Base-by-base conservation (phyloP, 345 rosid species). In the Eucalyptus lansdowneana region DNA sequence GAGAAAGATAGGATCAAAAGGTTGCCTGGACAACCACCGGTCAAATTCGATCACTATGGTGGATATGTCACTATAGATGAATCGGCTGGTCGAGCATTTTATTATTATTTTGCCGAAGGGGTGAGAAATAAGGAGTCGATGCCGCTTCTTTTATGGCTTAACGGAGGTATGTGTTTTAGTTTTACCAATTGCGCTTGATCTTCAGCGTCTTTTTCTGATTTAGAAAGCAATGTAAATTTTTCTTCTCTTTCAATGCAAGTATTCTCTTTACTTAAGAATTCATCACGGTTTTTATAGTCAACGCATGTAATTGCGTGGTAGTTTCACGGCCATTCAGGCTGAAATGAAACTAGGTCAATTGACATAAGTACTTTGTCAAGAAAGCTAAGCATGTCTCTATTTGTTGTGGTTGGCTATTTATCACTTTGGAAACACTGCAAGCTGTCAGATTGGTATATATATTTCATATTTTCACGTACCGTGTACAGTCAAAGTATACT, bases 71-170 rank as follows among this genome's bases (percentile, higher is more conserved):
- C 95, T 3, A 96, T 94, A 7, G 91, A 96, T 86, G 72, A 93
- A 86, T 89, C 91, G 5, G 94, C 96, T 4, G 97, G 96, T 3
- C 92, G 97, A 54, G 96, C 96, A 29, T 72, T 95, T 49, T 97
- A 92, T 89, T 96, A 96, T 86, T 96, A 96, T 54, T 96, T 95
- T 60, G 96, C 49, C 5, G 99, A 97, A 89, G 93, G 96, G 45
- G 90, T 45, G 17, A 86, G 91, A 50, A 86, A 91, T 29, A 89
- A 92, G 87, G 90, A 90, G 25, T 89, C 95, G 8, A 86, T 93
- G 90, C 97, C 98, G 86, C 96, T 97, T 89, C 95, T 97, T 93
- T 93, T 96, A 44, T 96, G 99, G 99, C 96, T 97, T 40, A 97
- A 97, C 80, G 99, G 99, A 90, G 98, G 98, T 97, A 25, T 9